Conservation (phyloP, 345 rosid genomes). For the Euclidium syriacum region DNA sequence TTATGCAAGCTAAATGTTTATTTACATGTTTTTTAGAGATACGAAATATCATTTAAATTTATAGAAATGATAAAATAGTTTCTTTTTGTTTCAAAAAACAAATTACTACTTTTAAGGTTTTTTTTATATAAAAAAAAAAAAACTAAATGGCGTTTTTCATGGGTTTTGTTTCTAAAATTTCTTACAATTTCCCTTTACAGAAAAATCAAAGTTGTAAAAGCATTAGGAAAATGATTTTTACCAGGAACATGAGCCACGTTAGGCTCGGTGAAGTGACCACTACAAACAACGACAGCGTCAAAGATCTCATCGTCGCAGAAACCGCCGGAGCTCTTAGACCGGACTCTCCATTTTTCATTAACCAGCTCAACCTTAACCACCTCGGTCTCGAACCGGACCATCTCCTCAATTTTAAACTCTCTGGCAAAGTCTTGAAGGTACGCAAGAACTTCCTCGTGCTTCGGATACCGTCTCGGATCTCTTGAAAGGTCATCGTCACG, state of each 20-base stretch:
- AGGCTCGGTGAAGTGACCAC: constrained; percentile 64
- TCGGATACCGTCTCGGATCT: constrained; percentile 68
- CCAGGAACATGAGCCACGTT: constrained; percentile 54
- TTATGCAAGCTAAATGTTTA: too few species aligned
- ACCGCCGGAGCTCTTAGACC: constrained; percentile 22
- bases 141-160: too few species aligned
- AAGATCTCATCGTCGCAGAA: constrained; percentile 37
- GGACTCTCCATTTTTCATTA: constrained; percentile 50
- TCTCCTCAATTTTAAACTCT: constrained; percentile 54
- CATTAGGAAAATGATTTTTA: background rate
- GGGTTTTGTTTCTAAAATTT: too few species aligned
- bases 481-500: constrained; percentile 21
- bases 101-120: too few species aligned
- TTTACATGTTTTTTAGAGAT: too few species aligned
- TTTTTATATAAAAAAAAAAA: too few species aligned
- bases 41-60: too few species aligned
- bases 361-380: constrained; percentile 35
- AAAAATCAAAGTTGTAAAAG: too few species aligned
- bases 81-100: too few species aligned
- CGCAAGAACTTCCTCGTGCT: constrained; percentile 59
- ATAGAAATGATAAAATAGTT: too few species aligned
- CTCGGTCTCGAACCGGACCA: constrained; percentile 63
- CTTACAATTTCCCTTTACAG: too few species aligned
- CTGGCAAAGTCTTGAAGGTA: constrained; percentile 58
- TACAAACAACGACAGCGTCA: constrained; percentile 68